A percentile compares a stretch with the other conserved stretches of the same genome.
Conservation (phyloP, 345 rosid genomes). For the Lepidium sativum region DNA sequence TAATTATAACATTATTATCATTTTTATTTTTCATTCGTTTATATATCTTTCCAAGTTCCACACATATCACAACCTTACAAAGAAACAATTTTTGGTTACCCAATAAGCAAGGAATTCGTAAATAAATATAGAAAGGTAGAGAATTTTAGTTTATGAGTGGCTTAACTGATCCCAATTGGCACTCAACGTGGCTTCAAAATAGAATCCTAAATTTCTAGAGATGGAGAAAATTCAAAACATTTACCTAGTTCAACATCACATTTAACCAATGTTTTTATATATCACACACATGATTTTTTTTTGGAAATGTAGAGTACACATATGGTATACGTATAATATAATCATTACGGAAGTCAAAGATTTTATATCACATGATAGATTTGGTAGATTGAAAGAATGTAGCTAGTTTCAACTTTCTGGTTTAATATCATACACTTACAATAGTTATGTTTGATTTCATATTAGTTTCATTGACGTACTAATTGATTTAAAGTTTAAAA, state of each 20-base stretch:
- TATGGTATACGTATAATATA: too few species aligned
- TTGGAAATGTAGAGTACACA: too few species aligned
- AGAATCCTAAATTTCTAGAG: neutral
- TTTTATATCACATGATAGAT: too few species aligned
- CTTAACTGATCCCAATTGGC: constrained; percentile 2
- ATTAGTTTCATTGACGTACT: neutral
- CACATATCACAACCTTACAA: neutral
- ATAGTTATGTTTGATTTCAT: neutral
- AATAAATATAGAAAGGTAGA: neutral
- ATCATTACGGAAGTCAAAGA: constrained; percentile 5
- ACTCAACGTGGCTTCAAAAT: neutral
- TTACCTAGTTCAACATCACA: neutral
- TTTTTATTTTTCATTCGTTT: neutral
- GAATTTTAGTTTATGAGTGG: neutral
- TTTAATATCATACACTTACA: neutral
- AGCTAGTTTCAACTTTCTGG: neutral
- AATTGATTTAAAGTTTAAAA: neutral
- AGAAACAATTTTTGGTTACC: constrained; percentile 1
- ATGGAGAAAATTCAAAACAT: neutral
- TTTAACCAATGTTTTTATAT: neutral
- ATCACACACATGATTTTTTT: too few species aligned
- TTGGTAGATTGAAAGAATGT: neutral
- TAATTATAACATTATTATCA: neutral
- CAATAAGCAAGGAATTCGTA: neutral
- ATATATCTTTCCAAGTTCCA: constrained; percentile 3